phyloP scores from a whole-genome alignment of 2,329 filamentous ascomycete species.

The Graphium sp. region DNA sequence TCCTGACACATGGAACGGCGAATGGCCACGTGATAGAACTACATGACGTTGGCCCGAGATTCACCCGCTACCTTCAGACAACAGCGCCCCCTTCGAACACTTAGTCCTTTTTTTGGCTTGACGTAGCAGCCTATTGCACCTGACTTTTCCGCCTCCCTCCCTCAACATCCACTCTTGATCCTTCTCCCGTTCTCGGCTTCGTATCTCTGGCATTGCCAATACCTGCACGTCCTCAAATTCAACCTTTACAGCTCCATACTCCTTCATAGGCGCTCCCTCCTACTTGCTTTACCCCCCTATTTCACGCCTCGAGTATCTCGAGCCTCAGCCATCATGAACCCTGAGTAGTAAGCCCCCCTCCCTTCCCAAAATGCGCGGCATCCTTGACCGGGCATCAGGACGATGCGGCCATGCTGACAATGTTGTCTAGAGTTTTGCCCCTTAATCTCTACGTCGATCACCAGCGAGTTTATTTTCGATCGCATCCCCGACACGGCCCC shows the following conservation, averaged over 20 bases:
- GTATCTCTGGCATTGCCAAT: slow-evolving; percentile 1
- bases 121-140: slow-evolving; percentile 3
- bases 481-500: background rate
- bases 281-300: slow-evolving; percentile 3
- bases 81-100: too few species aligned
- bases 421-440: slow-evolving; percentile 1
- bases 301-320: slow-evolving; percentile 1
- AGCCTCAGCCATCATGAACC: slow-evolving; percentile 55
- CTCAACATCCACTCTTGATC: slow-evolving; percentile 1
- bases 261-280: background rate
- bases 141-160: background rate
- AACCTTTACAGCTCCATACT: background rate
- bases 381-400: slow-evolving; percentile 5
- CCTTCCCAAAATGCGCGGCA: slow-evolving; percentile 6
- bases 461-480: background rate
- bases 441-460: background rate
- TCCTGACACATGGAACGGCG: too few species aligned
- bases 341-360: slow-evolving; percentile 54
- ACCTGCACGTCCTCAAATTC: background rate
- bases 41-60: too few species aligned
- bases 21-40: too few species aligned
- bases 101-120: slow-evolving; percentile 1
- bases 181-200: background rate
- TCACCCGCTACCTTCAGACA: too few species aligned
- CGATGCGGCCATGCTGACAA: slow-evolving; percentile 1